phyloP scores from a whole-genome alignment of 768 basidiomycete species.

The Hebeloma cylindrosporum region DNA sequence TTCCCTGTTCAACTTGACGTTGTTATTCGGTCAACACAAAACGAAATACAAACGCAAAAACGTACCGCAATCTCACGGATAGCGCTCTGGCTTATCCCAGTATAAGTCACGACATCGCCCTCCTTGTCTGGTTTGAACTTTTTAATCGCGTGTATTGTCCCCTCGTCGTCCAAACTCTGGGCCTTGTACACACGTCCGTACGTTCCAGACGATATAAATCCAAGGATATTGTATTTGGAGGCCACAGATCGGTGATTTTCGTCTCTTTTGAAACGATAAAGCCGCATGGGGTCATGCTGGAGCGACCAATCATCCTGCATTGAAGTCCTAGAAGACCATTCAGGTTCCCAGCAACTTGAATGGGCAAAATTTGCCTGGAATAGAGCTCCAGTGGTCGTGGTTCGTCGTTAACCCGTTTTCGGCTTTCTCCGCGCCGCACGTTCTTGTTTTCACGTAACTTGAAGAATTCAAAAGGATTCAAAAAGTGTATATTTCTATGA shows the following conservation, averaged over 20 bases:
- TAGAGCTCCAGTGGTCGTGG: too few species aligned
- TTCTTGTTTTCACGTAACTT: too few species aligned
- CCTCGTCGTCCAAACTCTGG: constrained; percentile 68
- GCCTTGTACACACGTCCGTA: constrained; percentile 99
- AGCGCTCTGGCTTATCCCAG: constrained; percentile 97
- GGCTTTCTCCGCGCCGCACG: too few species aligned
- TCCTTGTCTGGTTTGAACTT: constrained; percentile 99
- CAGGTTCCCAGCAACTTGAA: too few species aligned
- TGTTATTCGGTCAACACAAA: neutral
- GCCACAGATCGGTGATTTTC: constrained; percentile 61
- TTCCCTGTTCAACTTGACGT: constrained; percentile 78
- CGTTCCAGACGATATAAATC: constrained; percentile 97
- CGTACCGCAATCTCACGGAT: constrained; percentile 93
- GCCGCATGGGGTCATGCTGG: constrained; percentile 80
- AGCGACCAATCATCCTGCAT: constrained; percentile 38
- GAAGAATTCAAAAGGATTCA: too few species aligned
- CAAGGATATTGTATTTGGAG: constrained; percentile 87
- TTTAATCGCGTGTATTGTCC: constrained; percentile 89
- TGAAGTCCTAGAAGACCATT: constrained; percentile 7
- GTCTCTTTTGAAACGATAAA: constrained; percentile 82
- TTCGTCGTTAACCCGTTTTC: too few species aligned
- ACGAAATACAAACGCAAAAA: constrained; percentile 11
- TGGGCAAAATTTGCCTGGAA: too few species aligned
- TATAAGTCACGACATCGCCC: constrained; percentile 93
- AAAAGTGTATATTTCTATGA: too few species aligned